Evolutionary conservation across 495 filamentous ascomycete genomes (phyloP).

Genomic region (Cercophora newfieldiana): DNA sequence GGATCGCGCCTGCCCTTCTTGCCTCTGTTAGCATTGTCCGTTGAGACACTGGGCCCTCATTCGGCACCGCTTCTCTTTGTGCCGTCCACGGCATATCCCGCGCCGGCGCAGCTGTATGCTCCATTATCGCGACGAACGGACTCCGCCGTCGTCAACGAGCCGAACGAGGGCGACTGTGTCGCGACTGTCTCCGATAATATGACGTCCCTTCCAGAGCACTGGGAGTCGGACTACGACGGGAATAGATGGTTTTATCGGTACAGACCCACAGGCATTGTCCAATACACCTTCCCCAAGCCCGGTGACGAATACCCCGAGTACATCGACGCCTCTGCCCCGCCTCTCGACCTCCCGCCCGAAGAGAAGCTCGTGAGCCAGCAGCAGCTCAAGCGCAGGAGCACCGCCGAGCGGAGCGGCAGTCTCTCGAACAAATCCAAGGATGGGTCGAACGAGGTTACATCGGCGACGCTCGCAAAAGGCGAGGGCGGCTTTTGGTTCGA

Average conservation of each 20-base stretch:
- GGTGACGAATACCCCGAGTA: slow-evolving; percentile 53
- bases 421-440: slow-evolving; percentile 10
- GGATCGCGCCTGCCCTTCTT: neutral
- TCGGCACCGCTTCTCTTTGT: neutral
- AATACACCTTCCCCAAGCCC: slow-evolving; percentile 50
- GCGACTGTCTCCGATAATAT: slow-evolving; percentile 19
- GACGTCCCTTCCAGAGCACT: slow-evolving; percentile 45
- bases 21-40: neutral
- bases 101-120: neutral
- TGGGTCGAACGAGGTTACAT: slow-evolving; percentile 15
- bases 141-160: neutral
- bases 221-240: slow-evolving; percentile 52
- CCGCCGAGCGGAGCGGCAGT: slow-evolving; percentile 14
- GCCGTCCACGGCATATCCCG: neutral
- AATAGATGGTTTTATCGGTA: slow-evolving; percentile 50
- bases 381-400: slow-evolving; percentile 32
- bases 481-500: slow-evolving; percentile 39
- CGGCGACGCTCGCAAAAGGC: slow-evolving; percentile 21
- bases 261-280: slow-evolving; percentile 45
- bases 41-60: neutral
- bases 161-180: neutral
- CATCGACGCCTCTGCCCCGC: slow-evolving; percentile 36
- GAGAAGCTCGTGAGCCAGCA: slow-evolving; percentile 40
- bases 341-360: slow-evolving; percentile 38
- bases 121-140: neutral